Evolutionary conservation across 2,329 filamentous ascomycete genomes (phyloP).

Genomic region (Neonectria punicea): DNA sequence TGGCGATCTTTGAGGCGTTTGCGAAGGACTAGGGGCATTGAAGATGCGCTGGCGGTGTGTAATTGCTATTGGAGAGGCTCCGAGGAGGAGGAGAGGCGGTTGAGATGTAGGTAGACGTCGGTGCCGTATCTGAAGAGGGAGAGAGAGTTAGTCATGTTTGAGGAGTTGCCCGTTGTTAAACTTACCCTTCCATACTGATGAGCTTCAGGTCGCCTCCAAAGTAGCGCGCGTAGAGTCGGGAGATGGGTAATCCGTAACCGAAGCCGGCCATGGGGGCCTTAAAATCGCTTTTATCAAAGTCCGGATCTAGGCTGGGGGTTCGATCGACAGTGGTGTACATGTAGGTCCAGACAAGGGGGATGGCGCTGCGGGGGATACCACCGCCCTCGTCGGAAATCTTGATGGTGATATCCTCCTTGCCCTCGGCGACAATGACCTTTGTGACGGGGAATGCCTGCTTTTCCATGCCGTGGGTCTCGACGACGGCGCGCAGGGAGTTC

Average conservation of each 20-base stretch:
- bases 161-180: constrained; percentile 28
- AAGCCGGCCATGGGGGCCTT: constrained; percentile 99
- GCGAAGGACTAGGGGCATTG: constrained; percentile 57
- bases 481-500: constrained; percentile 96
- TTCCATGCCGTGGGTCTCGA: constrained; percentile 93
- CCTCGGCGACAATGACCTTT: constrained; percentile 97
- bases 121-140: constrained; percentile 81
- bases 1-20: constrained; percentile 70
- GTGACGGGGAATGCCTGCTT: constrained; percentile 97
- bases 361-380: constrained; percentile 90
- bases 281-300: constrained; percentile 99
- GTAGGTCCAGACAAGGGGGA: constrained; percentile 99
- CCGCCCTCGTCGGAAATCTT: constrained; percentile 98
- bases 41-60: constrained; percentile 58
- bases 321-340: constrained; percentile 99
- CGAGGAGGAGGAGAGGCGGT: constrained; percentile 92
- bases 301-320: constrained; percentile 92
- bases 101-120: constrained; percentile 97
- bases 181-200: constrained; percentile 99
- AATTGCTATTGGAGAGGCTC: constrained; percentile 95
- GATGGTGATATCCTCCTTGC: constrained; percentile 98
- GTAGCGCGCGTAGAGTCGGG: constrained; percentile 92
- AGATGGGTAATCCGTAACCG: constrained; percentile 96
- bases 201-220: constrained; percentile 97
- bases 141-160: constrained; percentile 23